Evolutionary conservation across 2,329 filamentous ascomycete species (phyloP).

Genomic region (Diaporthe caulivora): DNA sequence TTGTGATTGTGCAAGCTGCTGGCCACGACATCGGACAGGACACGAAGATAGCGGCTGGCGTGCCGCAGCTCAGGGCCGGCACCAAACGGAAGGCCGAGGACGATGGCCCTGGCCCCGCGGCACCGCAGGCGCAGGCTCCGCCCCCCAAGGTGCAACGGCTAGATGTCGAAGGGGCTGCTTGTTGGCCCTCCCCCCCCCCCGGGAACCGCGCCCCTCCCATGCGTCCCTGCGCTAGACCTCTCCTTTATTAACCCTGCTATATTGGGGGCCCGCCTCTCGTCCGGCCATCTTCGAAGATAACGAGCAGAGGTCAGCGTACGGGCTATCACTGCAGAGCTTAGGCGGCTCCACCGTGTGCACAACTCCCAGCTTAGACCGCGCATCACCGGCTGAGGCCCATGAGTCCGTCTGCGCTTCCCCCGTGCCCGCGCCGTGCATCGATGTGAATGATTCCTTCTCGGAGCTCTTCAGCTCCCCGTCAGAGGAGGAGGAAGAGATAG

Average conservation of each 20-base stretch:
- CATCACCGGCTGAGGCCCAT: no score
- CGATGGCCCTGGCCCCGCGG: not conserved
- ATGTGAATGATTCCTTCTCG: no score
- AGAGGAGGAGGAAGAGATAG: no score
- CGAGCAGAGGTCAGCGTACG: not conserved
- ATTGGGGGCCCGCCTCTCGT: not conserved
- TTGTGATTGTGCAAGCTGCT: not conserved
- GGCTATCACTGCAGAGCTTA: not conserved
- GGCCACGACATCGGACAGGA: not conserved
- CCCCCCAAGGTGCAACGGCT: not conserved
- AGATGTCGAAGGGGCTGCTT: no score
- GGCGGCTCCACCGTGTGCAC: not conserved
- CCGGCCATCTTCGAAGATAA: not conserved
- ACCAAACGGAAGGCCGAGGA: not conserved
- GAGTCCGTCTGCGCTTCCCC: no score
- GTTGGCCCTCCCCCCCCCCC: no score
- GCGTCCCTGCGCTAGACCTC: not conserved
- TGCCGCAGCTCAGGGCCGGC: no score
- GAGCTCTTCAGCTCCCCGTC: no score
- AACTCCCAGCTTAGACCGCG: not conserved
- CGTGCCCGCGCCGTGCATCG: no score
- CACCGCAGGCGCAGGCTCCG: not conserved
- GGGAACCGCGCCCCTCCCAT: no score
- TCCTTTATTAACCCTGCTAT: not conserved
- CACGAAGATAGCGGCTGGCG: not conserved